Conservation (phyloP, 2,329 filamentous ascomycete species). For the Graphiopsis chlorocephala region DNA sequence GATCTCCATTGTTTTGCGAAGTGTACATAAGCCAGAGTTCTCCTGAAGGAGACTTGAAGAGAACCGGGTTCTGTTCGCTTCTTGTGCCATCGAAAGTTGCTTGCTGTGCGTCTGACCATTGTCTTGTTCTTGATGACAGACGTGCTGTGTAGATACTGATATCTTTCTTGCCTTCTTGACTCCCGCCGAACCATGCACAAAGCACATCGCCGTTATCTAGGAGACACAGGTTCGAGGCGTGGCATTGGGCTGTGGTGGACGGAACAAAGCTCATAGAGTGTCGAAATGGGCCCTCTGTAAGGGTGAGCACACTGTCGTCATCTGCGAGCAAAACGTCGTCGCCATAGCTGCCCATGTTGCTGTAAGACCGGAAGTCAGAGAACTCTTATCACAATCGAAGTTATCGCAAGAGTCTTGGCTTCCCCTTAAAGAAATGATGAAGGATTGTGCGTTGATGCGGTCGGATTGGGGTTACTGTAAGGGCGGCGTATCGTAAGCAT, state of each 20-base stretch:
- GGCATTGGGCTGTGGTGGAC: conserved; percentile 20
- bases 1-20: conserved; percentile 20
- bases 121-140: background rate
- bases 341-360: conserved; percentile 7
- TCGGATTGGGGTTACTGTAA: background rate
- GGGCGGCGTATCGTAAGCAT: background rate
- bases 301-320: conserved; percentile 7
- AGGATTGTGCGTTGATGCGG: background rate
- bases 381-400: conserved; percentile 1
- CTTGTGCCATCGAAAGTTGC: conserved; percentile 19
- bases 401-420: conserved; percentile 2
- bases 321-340: conserved; percentile 1
- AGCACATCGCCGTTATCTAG: conserved; percentile 21
- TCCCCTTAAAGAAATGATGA: background rate
- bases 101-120: conserved; percentile 18
- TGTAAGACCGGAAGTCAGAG: background rate
- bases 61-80: conserved; percentile 21
- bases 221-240: conserved; percentile 21
- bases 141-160: conserved; percentile 22
- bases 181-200: conserved; percentile 22
- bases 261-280: conserved; percentile 17
- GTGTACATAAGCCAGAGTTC: conserved; percentile 21
- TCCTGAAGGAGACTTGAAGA: conserved; percentile 19
- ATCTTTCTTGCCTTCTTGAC: conserved; percentile 21
- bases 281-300: conserved; percentile 12